These are phyloP conservation scores for Haplosporangium sp. DNA, from an alignment of 371 early-diverging fungal species.

Conservation along the genomic window DNA sequence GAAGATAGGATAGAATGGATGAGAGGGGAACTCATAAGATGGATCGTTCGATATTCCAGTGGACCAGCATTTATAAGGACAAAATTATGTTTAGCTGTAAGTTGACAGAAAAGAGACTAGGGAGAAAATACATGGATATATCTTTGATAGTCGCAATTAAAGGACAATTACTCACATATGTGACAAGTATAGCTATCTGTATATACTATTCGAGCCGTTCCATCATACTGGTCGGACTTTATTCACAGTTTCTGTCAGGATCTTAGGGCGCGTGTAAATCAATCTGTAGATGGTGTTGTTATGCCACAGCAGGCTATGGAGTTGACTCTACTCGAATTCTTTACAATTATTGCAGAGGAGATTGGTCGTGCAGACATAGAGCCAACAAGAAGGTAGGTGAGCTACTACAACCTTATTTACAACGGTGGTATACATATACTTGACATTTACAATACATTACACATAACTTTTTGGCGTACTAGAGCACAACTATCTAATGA, in stretches of 20 bases:
- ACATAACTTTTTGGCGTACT: constrained; percentile 8
- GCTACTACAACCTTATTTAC: no score
- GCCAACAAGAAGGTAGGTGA: constrained; percentile 60
- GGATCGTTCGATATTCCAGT: constrained; percentile 69
- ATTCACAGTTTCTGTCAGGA: constrained; percentile 63
- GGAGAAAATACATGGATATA: background rate
- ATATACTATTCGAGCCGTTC: constrained; percentile 74
- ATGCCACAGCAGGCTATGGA: constrained; percentile 56
- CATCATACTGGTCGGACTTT: constrained; percentile 73
- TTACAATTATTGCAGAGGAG: constrained; percentile 85
- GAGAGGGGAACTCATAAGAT: constrained; percentile 69
- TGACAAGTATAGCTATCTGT: constrained; percentile 66
- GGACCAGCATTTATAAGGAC: constrained; percentile 78
- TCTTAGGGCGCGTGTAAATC: constrained; percentile 60
- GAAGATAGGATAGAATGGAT: constrained; percentile 72
- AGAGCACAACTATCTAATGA: constrained; percentile 62
- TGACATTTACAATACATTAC: no score
- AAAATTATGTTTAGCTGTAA: constrained; percentile 81
- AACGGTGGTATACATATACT: no score
- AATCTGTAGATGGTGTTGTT: constrained; percentile 39
- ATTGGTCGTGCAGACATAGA: constrained; percentile 69
- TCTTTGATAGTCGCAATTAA: background rate
- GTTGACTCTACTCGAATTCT: constrained; percentile 72
- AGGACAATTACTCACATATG: background rate
- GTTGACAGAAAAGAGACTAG: constrained; percentile 1